Conservation (phyloP, 768 basidiomycete genomes). For the Panaeolus papilionaceus region DNA sequence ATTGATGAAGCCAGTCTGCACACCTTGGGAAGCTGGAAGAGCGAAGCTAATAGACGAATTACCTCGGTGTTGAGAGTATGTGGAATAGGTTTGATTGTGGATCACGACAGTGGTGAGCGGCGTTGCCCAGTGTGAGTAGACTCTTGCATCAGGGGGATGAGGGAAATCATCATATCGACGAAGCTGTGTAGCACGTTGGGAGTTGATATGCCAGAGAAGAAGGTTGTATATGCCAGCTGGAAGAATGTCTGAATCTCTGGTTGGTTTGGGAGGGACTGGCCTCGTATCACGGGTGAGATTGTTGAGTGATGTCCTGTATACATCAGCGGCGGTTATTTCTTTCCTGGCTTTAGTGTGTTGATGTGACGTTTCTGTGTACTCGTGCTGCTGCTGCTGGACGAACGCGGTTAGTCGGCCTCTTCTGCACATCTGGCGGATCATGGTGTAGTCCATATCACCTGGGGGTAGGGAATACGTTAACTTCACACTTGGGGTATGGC, state of each 20-base stretch:
- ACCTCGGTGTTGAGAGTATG: slow-evolving; percentile 17
- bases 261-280: background rate
- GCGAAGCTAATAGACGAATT: slow-evolving; percentile 23
- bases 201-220: background rate
- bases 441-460: slow-evolving; percentile 32
- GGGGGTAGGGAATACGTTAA: background rate
- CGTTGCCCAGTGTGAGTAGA: slow-evolving; percentile 17
- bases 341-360: too few relatives aligned
- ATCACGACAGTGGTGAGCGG: slow-evolving; percentile 15
- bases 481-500: background rate
- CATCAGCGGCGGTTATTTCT: background rate
- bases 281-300: background rate
- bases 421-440: slow-evolving; percentile 28
- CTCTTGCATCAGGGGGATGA: slow-evolving; percentile 21
- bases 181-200: background rate
- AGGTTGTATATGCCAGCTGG: background rate
- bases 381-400: background rate
- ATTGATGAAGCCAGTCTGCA: slow-evolving; percentile 20
- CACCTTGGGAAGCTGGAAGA: background rate
- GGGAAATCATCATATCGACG: slow-evolving; percentile 21
- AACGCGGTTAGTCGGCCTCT: slow-evolving; percentile 21
- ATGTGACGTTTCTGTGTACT: background rate
- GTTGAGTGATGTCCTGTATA: background rate
- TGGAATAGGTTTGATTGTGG: slow-evolving; percentile 18
- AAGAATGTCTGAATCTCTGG: background rate